Conservation (phyloP, 441 rosid genomes). For the Mallotus japonicus region DNA sequence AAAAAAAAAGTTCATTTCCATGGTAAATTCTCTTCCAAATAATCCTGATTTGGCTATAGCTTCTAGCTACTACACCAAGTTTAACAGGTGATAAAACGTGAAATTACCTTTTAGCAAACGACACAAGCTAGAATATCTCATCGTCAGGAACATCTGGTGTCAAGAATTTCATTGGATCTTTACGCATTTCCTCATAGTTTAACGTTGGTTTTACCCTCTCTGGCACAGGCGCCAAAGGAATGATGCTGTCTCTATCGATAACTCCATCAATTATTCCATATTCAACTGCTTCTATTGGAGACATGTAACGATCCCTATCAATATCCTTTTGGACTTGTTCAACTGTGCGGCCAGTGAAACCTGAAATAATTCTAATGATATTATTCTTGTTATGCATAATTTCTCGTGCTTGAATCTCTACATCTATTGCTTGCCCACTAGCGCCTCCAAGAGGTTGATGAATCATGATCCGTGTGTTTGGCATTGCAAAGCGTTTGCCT, state of each 20-base stretch:
- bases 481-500: conserved; percentile 96
- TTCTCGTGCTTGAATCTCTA: conserved; percentile 83
- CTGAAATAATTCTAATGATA: conserved; percentile 57
- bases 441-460: conserved; percentile 95
- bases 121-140: conserved; percentile 55
- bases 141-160: conserved; percentile 87
- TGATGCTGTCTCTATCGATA: conserved; percentile 77
- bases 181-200: conserved; percentile 53
- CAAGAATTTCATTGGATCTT: conserved; percentile 78
- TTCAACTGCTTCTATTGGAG: conserved; percentile 89
- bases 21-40: background rate
- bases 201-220: conserved; percentile 62
- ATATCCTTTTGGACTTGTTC: conserved; percentile 78
- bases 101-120: conserved; percentile 31
- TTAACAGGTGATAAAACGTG: background rate
- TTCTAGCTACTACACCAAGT: background rate
- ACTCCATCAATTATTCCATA: conserved; percentile 94
- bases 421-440: conserved; percentile 77
- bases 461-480: conserved; percentile 89
- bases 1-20: background rate
- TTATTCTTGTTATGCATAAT: conserved; percentile 80
- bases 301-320: conserved; percentile 82
- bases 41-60: background rate
- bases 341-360: conserved; percentile 61
- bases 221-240: conserved; percentile 76